A percentile compares a stretch with the other conserved stretches of the same genome.
phyloP scores from a whole-genome alignment of 2,329 filamentous ascomycete genomes.

The Colletotrichum scovillei region DNA sequence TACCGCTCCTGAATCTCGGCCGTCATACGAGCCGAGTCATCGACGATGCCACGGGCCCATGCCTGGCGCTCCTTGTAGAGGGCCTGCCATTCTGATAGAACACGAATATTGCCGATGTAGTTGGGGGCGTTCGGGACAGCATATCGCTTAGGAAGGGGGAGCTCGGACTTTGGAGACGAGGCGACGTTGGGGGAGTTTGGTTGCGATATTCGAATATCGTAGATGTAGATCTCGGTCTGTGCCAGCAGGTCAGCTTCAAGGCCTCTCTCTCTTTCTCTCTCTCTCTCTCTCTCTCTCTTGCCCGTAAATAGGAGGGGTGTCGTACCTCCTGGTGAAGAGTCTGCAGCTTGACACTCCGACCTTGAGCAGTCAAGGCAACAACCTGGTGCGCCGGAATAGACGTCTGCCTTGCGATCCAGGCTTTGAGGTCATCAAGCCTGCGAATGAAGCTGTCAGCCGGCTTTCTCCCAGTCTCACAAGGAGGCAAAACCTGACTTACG shows the following conservation, averaged over 20 bases:
- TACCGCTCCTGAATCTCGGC: constrained; percentile 73
- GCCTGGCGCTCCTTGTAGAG: constrained; percentile 83
- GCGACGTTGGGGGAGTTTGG: constrained; percentile 59
- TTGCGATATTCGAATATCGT: constrained; percentile 82
- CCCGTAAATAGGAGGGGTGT: background rate
- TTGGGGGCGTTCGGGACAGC: constrained; percentile 79
- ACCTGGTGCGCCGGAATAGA: constrained; percentile 82
- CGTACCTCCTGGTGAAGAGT: constrained; percentile 82
- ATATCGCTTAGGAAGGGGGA: constrained; percentile 65
- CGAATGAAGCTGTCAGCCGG: constrained; percentile 21
- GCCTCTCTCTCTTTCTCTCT: background rate
- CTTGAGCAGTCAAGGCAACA: constrained; percentile 86
- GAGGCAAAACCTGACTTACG: constrained; percentile 60
- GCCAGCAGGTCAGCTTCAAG: constrained; percentile 26
- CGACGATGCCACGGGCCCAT: constrained; percentile 80
- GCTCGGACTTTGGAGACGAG: constrained; percentile 58
- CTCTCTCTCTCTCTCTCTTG: background rate
- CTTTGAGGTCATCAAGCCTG: constrained; percentile 86
- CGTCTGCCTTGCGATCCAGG: constrained; percentile 81
- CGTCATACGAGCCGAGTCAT: constrained; percentile 76
- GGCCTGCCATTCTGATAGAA: constrained; percentile 87
- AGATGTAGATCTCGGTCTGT: constrained; percentile 90
- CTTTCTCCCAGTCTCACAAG: constrained; percentile 2
- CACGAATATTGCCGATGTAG: constrained; percentile 81
- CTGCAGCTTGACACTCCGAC: constrained; percentile 85